Base-by-base conservation (phyloP, 2,329 filamentous ascomycete genomes). In the Ceratocystis ficicola region DNA sequence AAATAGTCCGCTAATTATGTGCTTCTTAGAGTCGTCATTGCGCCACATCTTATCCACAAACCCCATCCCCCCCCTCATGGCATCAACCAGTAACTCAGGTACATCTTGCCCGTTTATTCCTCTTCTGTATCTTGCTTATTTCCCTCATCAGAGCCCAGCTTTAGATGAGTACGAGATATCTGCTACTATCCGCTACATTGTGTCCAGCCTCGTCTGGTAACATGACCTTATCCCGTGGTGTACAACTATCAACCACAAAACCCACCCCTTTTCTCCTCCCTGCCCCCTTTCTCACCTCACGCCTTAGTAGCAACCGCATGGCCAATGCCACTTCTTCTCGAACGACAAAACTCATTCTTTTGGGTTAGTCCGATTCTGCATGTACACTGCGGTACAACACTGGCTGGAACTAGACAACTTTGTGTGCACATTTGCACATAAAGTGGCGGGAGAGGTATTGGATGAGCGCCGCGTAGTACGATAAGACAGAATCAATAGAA, bases 301-400 rank as follows among this genome's bases (percentile, higher is more conserved):
- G 32, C 25, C 22, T 12, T 25, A 32, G 32, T 15, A 30, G 52
- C 15, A 12, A 2, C 28, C 20, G 4, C 12, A n/a, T 32, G 52
- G 52, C 52, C 22, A 57, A 57, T 30, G 1, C 20, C 28, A 32
- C 52, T 32, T 32, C 52, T 57, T 57, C 28, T 57, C 52, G 28
- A 57, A 57, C 52, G 52, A 57, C 52, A 57, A 57, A 57, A 57
- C 52, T 30, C 10, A 6, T n/a, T 57, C 4, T 30, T 30, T 30
- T 57, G 22, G 52, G 52, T 30, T 30, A 57, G 52, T 17, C 52
- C 52, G 52, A 57, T 57, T 57, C 52, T 57, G 52, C 52, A 57
- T 5, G 3, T 57, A 30, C 32, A n/a, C 52, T 30, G 52, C 28
- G 2, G 52, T 57, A 30, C 25, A 3, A 57, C 28, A 32, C 1